Percentiles rank a stretch among this genome's conserved stretches.
Evolutionary conservation across 371 early-diverging fungal genomes (phyloP).

Genomic region (Mucor indicus): DNA sequence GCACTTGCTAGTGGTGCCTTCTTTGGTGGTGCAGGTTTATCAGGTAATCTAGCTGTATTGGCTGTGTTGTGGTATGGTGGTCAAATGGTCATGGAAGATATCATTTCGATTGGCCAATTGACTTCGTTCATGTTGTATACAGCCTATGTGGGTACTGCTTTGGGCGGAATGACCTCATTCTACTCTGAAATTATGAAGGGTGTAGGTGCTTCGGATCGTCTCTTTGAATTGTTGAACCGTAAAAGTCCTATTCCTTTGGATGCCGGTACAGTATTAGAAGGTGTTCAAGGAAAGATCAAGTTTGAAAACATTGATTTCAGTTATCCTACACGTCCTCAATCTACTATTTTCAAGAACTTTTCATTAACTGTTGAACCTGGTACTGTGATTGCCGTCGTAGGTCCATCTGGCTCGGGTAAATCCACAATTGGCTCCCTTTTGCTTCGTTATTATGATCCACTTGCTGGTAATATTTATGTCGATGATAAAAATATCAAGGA

Average conservation of each 20-base stretch:
- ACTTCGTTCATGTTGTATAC: constrained; percentile 84
- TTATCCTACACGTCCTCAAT: constrained; percentile 70
- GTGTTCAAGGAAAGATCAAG: constrained; percentile 52
- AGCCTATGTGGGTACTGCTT: constrained; percentile 72
- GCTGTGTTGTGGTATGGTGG: constrained; percentile 79
- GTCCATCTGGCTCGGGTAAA: constrained; percentile 74
- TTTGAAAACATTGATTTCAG: constrained; percentile 70
- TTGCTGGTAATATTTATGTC: constrained; percentile 46
- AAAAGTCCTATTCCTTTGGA: constrained; percentile 46
- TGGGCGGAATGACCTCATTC: constrained; percentile 75
- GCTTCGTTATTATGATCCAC: constrained; percentile 71
- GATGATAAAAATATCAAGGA: constrained; percentile 59
- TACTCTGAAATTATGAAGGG: constrained; percentile 86
- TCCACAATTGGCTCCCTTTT: constrained; percentile 68
- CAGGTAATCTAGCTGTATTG: constrained; percentile 73
- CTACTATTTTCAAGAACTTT: constrained; percentile 59
- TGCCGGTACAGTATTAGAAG: constrained; percentile 36
- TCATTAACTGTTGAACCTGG: constrained; percentile 69
- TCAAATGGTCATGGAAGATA: constrained; percentile 66
- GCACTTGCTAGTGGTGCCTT: constrained; percentile 72
- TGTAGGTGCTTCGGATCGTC: constrained; percentile 70
- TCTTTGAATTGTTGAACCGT: constrained; percentile 68
- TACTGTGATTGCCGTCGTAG: constrained; percentile 56
- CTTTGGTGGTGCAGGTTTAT: constrained; percentile 75
- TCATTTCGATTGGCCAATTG: constrained; percentile 76